Conservation (phyloP, 768 basidiomycete genomes). For the Tricholoma flavovirens region DNA sequence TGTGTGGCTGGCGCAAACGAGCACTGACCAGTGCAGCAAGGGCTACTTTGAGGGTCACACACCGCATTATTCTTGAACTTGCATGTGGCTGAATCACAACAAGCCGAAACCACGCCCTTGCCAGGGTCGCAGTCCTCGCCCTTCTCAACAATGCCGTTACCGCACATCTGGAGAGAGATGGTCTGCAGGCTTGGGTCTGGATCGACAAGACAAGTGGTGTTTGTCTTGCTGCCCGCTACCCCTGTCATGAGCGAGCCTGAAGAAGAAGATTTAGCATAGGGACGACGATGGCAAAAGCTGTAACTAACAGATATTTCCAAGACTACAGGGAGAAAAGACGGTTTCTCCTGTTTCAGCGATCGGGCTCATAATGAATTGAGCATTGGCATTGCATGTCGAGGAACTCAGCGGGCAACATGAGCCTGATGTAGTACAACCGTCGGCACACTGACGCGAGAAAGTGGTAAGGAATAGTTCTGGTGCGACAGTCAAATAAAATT, state of each 20-base stretch:
- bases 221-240: slow-evolving; percentile 35
- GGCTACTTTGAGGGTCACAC: slow-evolving; percentile 72
- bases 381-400: slow-evolving; percentile 55
- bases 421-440: slow-evolving; percentile 51
- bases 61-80: slow-evolving; percentile 67
- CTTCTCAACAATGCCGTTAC: slow-evolving; percentile 75
- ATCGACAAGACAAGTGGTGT: slow-evolving; percentile 64
- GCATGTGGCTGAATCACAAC: slow-evolving; percentile 72
- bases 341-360: slow-evolving; percentile 59
- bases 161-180: slow-evolving; percentile 69
- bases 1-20: slow-evolving; percentile 60
- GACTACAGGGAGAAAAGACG: slow-evolving; percentile 68
- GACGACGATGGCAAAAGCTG: neutral
- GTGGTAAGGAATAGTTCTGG: slow-evolving; percentile 6
- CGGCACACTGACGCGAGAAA: slow-evolving; percentile 44
- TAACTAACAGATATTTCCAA: slow-evolving; percentile 78
- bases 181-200: slow-evolving; percentile 40
- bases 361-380: slow-evolving; percentile 80
- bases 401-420: slow-evolving; percentile 66
- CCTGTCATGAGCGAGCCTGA: slow-evolving; percentile 61
- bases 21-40: slow-evolving; percentile 72
- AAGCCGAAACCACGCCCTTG: slow-evolving; percentile 47
- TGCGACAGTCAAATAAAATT: slow-evolving; percentile 14
- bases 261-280: neutral
- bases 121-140: slow-evolving; percentile 92